phyloP scores from a whole-genome alignment of 169 alveolate species.

The Eimeria maxima region DNA sequence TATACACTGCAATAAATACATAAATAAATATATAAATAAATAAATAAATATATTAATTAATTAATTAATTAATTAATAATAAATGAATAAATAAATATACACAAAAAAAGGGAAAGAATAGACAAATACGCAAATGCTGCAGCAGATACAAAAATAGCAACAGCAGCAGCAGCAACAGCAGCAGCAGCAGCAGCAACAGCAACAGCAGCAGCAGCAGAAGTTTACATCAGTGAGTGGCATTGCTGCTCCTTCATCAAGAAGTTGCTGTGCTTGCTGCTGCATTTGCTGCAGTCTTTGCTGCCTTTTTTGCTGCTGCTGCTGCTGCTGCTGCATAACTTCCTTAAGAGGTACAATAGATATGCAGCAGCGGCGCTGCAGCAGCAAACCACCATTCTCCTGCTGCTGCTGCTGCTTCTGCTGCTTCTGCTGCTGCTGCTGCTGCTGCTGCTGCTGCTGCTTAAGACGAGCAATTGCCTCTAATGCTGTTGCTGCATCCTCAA shows the following conservation, averaged over 20 bases:
- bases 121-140: not conserved
- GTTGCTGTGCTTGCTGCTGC: no score
- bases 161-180: no score
- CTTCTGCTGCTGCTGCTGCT: no score
- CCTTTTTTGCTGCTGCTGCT: slow-evolving; percentile 3
- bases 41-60: not conserved
- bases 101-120: not conserved
- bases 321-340: not conserved
- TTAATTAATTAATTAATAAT: not conserved
- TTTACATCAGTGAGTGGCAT: no score
- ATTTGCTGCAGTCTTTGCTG: no score
- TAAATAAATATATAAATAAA: no score
- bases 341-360: slow-evolving; percentile 47
- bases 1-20: not conserved
- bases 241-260: no score
- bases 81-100: not conserved
- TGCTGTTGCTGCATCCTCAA: not conserved
- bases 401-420: slow-evolving; percentile 26
- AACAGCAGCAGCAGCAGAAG: no score
- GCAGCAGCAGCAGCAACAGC: no score
- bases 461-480: no score
- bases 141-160: not conserved
- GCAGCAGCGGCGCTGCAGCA: slow-evolving; percentile 25
- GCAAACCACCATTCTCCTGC: slow-evolving; percentile 8
- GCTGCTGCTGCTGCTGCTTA: no score